Evolutionary conservation across 495 filamentous ascomycete species (phyloP), one percentile per base, ranked within the genome.

Genomic region (Penicillium pancosmium): DNA sequence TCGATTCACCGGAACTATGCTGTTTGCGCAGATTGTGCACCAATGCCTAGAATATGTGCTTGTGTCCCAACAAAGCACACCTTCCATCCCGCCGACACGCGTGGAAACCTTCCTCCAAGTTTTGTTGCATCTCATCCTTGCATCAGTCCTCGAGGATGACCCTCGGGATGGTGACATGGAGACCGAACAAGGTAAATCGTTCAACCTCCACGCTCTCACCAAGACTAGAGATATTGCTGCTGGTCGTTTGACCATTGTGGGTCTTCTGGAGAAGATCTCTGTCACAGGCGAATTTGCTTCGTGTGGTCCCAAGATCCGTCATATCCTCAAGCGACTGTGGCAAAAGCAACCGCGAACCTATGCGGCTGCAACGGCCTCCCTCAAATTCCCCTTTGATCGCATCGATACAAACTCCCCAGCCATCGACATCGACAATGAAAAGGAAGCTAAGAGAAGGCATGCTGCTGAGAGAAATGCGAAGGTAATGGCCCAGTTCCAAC

Each of bases 401-500:
- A 71, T 83, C 21, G 82, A 84, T 31, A 85, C 82, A 15, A 80
- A 77, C 40, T 86, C 84, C 0, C 84, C 86, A 15, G 80, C 80
- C 10, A 80, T 80, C 10, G 84, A 83, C 54, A 80, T 75, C 2
- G 85, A 89, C 11, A 84, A 87, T 60, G 88, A 92, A 60, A 87
- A 86, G 50, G 91, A 95, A 70, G 73, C 82, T 49, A 98, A 92
- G 80, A 98, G 97, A 79, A 85, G 88, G 64, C 87, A 93, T 31
- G 94, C 95, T 0, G 72, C 91, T 35, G 92, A 93, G 58, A 82
- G 94, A 49, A 92, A 98, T 74, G 92, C 92, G 9, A 86, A 83
- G 61, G 90, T 98, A 18, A 96, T 98, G 92, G 93, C 92, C 2
- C 91, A 96, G 69, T 96, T 98, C 78, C 94, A 96, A 69, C 87